phyloP scores from a whole-genome alignment of 768 basidiomycete genomes.

The Phlebiopsis gigantea region DNA sequence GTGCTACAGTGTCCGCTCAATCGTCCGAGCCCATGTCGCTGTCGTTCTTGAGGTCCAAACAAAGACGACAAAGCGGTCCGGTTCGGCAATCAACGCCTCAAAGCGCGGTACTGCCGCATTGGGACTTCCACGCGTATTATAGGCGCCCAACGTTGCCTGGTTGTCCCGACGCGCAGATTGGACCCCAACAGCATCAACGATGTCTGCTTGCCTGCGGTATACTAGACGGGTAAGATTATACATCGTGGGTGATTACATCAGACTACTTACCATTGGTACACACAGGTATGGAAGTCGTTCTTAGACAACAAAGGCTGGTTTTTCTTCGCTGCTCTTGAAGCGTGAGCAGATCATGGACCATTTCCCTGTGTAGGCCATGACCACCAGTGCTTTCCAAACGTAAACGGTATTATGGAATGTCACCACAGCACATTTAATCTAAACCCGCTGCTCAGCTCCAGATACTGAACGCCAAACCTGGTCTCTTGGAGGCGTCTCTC shows the following conservation, averaged over 20 bases:
- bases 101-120: no score
- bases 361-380: constrained; percentile 61
- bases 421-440: not conserved
- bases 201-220: constrained; percentile 70
- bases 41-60: no score
- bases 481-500: constrained; percentile 62
- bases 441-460: constrained; percentile 40
- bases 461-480: constrained; percentile 64
- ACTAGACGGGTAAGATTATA: constrained; percentile 46
- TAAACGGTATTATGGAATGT: constrained; percentile 22
- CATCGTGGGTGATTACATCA: not conserved
- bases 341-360: not conserved
- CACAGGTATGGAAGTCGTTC: constrained; percentile 80
- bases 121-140: no score
- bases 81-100: no score
- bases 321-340: not conserved
- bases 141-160: not conserved
- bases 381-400: constrained; percentile 73
- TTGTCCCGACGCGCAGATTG: not conserved
- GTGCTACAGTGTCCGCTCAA: no score
- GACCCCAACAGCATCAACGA: constrained; percentile 19
- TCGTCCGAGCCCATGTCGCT: no score
- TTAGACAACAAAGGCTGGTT: constrained; percentile 65
- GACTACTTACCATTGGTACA: not conserved
- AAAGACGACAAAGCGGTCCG: no score